Conservation (phyloP, 352 stramenopile genomes). For the Pseudoperonospora humuli region DNA sequence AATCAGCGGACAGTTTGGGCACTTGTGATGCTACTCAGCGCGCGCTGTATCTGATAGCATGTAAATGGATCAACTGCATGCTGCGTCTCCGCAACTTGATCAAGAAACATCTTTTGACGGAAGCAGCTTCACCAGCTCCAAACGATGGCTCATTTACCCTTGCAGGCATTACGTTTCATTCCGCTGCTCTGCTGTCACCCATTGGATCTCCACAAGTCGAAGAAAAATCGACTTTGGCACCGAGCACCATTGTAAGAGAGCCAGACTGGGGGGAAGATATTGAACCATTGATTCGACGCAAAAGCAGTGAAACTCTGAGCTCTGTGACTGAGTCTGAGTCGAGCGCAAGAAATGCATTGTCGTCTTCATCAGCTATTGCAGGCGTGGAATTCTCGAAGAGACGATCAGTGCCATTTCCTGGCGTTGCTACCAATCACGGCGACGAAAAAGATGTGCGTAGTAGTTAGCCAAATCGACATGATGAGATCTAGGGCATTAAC, state of each 20-base stretch:
- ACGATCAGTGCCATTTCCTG: slow-evolving; percentile 11
- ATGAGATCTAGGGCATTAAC: background rate
- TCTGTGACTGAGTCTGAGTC: slow-evolving; percentile 27
- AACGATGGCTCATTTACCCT: slow-evolving; percentile 40
- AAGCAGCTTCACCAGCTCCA: slow-evolving; percentile 18
- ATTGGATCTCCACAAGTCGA: slow-evolving; percentile 33
- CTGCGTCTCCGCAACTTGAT: slow-evolving; percentile 66
- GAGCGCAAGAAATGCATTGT: slow-evolving; percentile 16
- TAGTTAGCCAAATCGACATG: background rate
- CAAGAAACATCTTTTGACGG: slow-evolving; percentile 44
- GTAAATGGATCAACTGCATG: slow-evolving; percentile 67
- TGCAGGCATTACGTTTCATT: slow-evolving; percentile 48
- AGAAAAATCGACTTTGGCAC: slow-evolving; percentile 25
- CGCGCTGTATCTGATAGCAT: slow-evolving; percentile 54
- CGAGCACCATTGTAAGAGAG: slow-evolving; percentile 34
- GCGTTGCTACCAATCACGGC: slow-evolving; percentile 4
- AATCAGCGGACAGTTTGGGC: slow-evolving; percentile 27
- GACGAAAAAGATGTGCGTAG: slow-evolving; percentile 40
- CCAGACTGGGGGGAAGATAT: slow-evolving; percentile 24
- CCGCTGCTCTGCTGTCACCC: slow-evolving; percentile 35
- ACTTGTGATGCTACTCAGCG: slow-evolving; percentile 30
- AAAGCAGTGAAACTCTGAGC: slow-evolving; percentile 32
- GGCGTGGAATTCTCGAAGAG: slow-evolving; percentile 17
- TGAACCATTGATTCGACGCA: slow-evolving; percentile 26
- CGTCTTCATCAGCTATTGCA: slow-evolving; percentile 23